Conservation (phyloP, 257 asterid genomes). For the Paulownia fortunei region DNA sequence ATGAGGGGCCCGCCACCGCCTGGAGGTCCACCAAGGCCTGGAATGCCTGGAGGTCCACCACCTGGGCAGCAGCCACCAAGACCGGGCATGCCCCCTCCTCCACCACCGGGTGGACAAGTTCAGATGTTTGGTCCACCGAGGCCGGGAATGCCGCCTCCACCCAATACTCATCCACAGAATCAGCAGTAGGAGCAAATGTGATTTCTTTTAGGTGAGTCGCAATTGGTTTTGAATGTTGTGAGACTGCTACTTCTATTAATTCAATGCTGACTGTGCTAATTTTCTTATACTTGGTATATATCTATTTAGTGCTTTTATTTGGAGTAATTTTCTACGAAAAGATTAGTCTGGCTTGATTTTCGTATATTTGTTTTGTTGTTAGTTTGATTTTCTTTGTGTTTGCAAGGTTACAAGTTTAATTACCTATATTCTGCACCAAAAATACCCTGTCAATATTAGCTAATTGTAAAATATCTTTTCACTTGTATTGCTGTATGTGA, state of each 20-base stretch:
- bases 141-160: slow-evolving; percentile 95
- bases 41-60: slow-evolving; percentile 79
- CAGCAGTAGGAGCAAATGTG: slow-evolving; percentile 51
- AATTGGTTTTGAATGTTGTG: background rate
- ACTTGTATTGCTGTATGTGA: background rate
- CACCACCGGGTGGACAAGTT: slow-evolving; percentile 67
- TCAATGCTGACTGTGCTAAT: background rate
- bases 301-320: background rate
- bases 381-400: background rate
- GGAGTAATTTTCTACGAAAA: background rate
- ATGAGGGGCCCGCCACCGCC: slow-evolving; percentile 90
- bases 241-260: background rate
- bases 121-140: slow-evolving; percentile 81
- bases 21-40: slow-evolving; percentile 77
- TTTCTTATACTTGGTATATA: background rate
- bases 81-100: slow-evolving; percentile 80
- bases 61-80: slow-evolving; percentile 66
- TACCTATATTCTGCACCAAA: background rate
- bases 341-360: background rate
- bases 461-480: background rate
- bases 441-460: background rate
- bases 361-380: background rate
- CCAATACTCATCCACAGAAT: slow-evolving; percentile 71
- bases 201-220: slow-evolving; percentile 29
- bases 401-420: background rate